Evolutionary conservation across 257 asterid genomes (phyloP), one percentile per base, ranked within the genome.

Genomic region (Solanum verrucosum): DNA sequence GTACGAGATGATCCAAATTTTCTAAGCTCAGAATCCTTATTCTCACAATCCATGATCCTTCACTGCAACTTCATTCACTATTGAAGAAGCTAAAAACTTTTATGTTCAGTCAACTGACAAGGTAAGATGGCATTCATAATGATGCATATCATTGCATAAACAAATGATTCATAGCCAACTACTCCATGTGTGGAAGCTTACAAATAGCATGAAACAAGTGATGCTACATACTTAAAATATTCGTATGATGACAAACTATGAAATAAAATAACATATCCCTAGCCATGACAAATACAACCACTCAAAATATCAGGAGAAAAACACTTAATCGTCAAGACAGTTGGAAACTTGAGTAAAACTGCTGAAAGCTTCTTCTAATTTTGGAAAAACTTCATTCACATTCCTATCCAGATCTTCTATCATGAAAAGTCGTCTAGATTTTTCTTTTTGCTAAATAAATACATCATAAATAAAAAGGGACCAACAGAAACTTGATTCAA

Each of bases 1-100:
- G 92, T 82, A 29, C 90, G 90, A 74, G 92, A 91, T 10, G 96
- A 92, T 44, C 89, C 88, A 82, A 93, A 92, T 85, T 87, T 84
- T 88, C 92, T 89, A 18, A 91, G 68, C 88, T 87, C 93, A 37
- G 85, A 85, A 16, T 87, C 92, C 46, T 20, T 91, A 83, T 87
- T 87, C 70, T 91, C 93, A 71, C 23, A 86, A 89, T 93, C 96
- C 96, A 91, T 91, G 44, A 72, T 87, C 87, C 33, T 90, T 78
- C 78, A 81, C 86, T 10, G n/a, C 21, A 89, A 83, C 38, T 81
- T 65, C 87, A 71, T 70, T 33, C 78, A 10, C 46, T 87, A 42
- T 37, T 88, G 65, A 72, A 40, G 73, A 70, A 29, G 34, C 21
- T 8, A 40, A 68, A 84, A 81, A 86, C 16, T 35, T 20, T 10